Conservation (phyloP, 257 asterid species). For the Solanum acaule region DNA sequence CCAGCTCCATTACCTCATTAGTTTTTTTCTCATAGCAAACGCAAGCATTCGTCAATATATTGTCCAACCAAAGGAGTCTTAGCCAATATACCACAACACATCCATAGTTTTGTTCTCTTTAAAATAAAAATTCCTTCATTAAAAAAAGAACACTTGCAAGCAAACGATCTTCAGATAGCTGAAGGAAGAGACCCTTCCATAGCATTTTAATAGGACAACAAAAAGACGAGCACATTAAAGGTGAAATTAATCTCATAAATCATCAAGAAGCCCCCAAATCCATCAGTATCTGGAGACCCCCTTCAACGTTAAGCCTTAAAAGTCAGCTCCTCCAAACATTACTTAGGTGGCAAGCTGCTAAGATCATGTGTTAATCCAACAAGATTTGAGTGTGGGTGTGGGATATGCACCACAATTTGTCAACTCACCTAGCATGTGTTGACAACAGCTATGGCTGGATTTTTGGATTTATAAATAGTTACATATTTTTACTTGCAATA, state of each 20-base stretch:
- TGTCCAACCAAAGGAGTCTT: not conserved
- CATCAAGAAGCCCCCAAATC: not conserved
- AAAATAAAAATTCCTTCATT: not conserved
- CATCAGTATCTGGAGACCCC: not conserved
- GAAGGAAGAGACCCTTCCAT: not conserved
- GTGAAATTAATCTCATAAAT: not conserved
- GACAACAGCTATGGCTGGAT: not conserved
- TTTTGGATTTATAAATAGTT: not conserved
- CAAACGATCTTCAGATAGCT: not conserved
- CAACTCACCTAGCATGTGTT: not conserved
- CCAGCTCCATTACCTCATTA: not conserved
- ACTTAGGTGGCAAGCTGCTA: not conserved
- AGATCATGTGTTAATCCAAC: not conserved
- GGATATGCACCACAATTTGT: not conserved
- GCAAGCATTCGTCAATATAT: not conserved
- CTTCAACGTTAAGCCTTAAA: not conserved
- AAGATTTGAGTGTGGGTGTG: not conserved
- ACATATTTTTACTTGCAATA: not conserved
- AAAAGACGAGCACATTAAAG: not conserved
- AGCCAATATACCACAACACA: not conserved
- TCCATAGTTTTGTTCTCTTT: not conserved
- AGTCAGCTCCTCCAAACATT: not conserved
- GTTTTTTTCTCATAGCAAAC: not conserved
- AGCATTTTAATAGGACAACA: not conserved
- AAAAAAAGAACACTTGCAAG: not conserved